Evolutionary conservation across 225 moss, liverwort and hornwort genomes (phyloP), one percentile per base, ranked within the genome.

Genomic region (Anthoceros angustus): DNA sequence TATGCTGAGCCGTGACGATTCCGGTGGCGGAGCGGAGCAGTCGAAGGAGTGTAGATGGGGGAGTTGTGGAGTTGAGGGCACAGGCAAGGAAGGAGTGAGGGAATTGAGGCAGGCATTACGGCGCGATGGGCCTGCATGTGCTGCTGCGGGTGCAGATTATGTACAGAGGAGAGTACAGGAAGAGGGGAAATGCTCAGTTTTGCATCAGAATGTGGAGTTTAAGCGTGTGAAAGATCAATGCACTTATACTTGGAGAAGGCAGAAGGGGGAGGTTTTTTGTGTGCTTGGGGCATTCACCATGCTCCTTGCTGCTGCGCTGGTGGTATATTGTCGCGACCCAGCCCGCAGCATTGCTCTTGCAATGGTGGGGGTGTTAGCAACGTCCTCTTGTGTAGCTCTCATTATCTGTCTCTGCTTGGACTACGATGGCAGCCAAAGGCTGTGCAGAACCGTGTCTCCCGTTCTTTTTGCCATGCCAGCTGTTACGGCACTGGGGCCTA

Each of bases 201-300:
- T 23, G 16, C 5, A 55, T 18, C 7, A 5, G 55, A 20, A 18
- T 9, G 55, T 55, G 8, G 16, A 55, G n/a, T 23, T 23, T 23
- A 12, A 7, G 18, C 55, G n/a, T 0, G 12, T 20, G n/a, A 9
- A 12, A 55, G n/a, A 9, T 55, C 55, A 9, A 55, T 6, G 55
- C 55, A 55, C 55, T 4, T 55, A 18, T 20, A 23, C 55, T 55
- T 55, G 55, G 55, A 55, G 55, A 55, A 55, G 55, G 55, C 55
- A 55, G 14, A 20, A 55, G 55, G 55, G 23, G 55, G 55, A 55
- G 23, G 55, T 55, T 18, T 15, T 15, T 18, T 55, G 55, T 18
- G n/a, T 20, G 8, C 55, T 55, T 5, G 55, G n/a, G 23, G 18
- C 16, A 18, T 55, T 55, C 55, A 55, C 55, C 55, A 55, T 55